phyloP scores from a whole-genome alignment of 2,329 filamentous ascomycete species.

The Albophoma yamanashiensis region DNA sequence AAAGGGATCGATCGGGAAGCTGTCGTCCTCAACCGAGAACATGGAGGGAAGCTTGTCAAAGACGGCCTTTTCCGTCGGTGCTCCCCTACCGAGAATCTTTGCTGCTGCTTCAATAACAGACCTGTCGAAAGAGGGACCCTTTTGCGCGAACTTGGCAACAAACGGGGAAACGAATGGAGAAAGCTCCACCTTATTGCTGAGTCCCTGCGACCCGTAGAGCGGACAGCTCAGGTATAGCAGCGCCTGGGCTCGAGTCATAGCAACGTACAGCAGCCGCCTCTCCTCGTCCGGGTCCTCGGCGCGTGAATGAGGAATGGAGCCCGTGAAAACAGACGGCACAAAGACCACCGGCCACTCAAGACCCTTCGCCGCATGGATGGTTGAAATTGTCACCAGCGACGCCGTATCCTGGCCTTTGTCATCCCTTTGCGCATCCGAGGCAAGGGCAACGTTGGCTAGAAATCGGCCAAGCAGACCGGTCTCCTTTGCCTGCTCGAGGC shows the following conservation, averaged over 20 bases:
- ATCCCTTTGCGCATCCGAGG: conserved; percentile 62
- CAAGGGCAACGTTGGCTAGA: conserved; percentile 82
- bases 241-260: conserved; percentile 87
- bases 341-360: conserved; percentile 96
- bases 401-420: conserved; percentile 44
- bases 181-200: conserved; percentile 48
- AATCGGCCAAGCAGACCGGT: conserved; percentile 60
- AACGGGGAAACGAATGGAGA: conserved; percentile 60
- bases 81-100: conserved; percentile 55
- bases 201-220: conserved; percentile 49
- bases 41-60: conserved; percentile 40
- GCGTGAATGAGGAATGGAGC: conserved; percentile 80
- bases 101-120: conserved; percentile 55
- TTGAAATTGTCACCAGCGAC: conserved; percentile 76
- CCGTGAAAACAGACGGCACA: conserved; percentile 79
- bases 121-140: conserved; percentile 60
- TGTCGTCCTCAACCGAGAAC: conserved; percentile 53
- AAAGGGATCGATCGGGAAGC: conserved; percentile 55
- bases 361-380: conserved; percentile 92
- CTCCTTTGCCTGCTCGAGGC: conserved; percentile 57
- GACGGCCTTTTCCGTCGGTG: conserved; percentile 46
- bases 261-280: conserved; percentile 80
- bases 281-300: conserved; percentile 84
- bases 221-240: conserved; percentile 81
- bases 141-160: conserved; percentile 34